Evolutionary conservation across 805 yeast species (phyloP), one percentile per base, ranked within the genome.

Genomic region (Sugiyamaella marilandica): DNA sequence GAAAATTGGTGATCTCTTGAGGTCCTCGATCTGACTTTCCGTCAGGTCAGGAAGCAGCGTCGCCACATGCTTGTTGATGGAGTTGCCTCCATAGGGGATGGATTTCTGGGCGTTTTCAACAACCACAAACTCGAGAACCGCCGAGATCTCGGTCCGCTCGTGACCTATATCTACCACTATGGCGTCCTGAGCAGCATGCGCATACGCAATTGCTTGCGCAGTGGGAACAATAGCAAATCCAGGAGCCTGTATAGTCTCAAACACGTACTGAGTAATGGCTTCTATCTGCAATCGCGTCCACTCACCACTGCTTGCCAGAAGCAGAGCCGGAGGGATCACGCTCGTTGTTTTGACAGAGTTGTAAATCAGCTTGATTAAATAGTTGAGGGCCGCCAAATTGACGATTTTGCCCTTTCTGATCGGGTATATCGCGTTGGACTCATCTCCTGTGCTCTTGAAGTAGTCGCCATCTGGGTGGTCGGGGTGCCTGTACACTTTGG

Each of bases 131-230:
- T 87, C 94, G 31, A 86, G 68, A n/a, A 92, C 80, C 2, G 96
- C 94, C 10, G 83, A 75, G 21, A 92, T 74, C 65, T 89, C 96
- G 2, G 90, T 81, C 59, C 84, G 80, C 21, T 82, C 80, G 56
- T 74, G 72, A 16, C 97, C 97, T 45, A 92, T 76, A 67, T 92
- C 96, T 41, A 92, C 80, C 14, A 92, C 85, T 35, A 85, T 71
- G 1, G 90, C 77, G 55, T 82, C 85, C 37, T 83, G 77, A 10
- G 82, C 70, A 19, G 65, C 70, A 65, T 84, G 76, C 0, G 97
- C 92, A 68, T 82, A 90, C 14, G 86, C 73, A 1, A 89, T 72
- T 5, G 88, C 85, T 36, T 89, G 70, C 0, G 90, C 74, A 18
- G 78, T 71, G 44, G 95, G 90, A 36, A 87, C 64, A 5, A 89